Evolutionary conservation across 257 asterid genomes (phyloP).

Genomic region (Plantago ovata): DNA sequence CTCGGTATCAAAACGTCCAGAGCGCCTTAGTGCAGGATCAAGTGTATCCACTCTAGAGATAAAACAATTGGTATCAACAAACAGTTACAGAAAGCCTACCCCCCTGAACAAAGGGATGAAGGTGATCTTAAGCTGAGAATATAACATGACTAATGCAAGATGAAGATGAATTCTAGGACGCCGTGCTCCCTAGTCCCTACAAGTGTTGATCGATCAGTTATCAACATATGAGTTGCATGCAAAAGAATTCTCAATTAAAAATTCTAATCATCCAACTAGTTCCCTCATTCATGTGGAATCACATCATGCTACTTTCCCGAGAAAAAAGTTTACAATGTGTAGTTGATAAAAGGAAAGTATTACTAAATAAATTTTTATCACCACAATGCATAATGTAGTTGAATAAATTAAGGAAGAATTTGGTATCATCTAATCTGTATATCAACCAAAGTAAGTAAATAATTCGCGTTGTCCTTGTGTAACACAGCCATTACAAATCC

Average conservation of each 20-base stretch:
- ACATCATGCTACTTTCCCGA: neutral
- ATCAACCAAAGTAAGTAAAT: no score
- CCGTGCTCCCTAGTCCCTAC: neutral
- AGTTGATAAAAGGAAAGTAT: neutral
- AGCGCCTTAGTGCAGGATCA: constrained; percentile 92
- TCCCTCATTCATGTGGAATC: neutral
- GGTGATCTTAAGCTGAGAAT: neutral
- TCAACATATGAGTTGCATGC: neutral
- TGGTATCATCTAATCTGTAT: no score
- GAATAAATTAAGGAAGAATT: no score
- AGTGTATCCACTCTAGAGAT: constrained; percentile 70
- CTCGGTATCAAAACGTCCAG: constrained; percentile 95
- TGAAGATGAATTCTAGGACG: constrained; percentile 11
- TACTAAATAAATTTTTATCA: neutral
- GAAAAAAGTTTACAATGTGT: no score
- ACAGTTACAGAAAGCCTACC: neutral
- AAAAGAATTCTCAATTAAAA: neutral
- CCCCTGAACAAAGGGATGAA: neutral
- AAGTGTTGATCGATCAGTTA: neutral
- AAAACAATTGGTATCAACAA: constrained; percentile 10
- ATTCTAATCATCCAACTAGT: neutral
- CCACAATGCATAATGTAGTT: no score
- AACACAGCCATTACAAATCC: neutral
- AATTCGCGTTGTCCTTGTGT: neutral
- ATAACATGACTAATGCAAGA: no score